phyloP scores from a whole-genome alignment of 129 eudicot genomes.

The Solidago caesia region DNA sequence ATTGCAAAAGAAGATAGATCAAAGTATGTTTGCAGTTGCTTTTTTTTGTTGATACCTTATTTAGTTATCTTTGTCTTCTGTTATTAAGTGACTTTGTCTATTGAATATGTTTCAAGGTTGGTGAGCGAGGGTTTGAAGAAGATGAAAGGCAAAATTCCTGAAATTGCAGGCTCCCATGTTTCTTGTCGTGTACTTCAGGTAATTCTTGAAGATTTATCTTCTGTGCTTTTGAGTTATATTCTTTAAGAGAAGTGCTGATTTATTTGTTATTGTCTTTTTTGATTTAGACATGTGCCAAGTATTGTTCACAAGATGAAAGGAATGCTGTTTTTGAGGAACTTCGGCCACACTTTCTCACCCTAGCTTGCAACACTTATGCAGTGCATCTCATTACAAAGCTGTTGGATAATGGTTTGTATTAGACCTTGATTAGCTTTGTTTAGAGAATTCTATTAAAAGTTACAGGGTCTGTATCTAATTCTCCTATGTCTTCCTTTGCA shows the following conservation, averaged over 20 bases:
- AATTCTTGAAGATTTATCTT: slow-evolving; percentile 1
- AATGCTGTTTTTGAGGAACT: slow-evolving; percentile 65
- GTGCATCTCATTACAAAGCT: slow-evolving; percentile 85
- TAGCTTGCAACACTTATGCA: slow-evolving; percentile 81
- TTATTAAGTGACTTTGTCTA: neutral
- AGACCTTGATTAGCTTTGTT: neutral
- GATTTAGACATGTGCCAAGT: slow-evolving; percentile 80
- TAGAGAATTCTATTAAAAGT: neutral
- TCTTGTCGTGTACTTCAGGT: slow-evolving; percentile 98
- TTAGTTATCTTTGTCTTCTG: neutral
- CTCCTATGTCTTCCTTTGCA: slow-evolving; percentile 7
- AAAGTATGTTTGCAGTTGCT: slow-evolving; percentile 44
- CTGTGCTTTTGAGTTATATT: neutral
- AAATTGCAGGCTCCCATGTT: slow-evolving; percentile 94
- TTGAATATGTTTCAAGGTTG: slow-evolving; percentile 38
- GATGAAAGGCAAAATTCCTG: slow-evolving; percentile 83
- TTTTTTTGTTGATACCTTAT: neutral
- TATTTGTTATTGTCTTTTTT: slow-evolving; percentile 15
- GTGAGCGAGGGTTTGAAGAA: slow-evolving; percentile 73
- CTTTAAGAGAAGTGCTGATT: slow-evolving; percentile 13
- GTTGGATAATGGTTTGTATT: slow-evolving; percentile 71
- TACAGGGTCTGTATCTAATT: neutral
- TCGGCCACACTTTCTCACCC: slow-evolving; percentile 68
- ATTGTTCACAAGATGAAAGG: slow-evolving; percentile 79
- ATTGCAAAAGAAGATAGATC: slow-evolving; percentile 78